Evolutionary conservation across 2,329 filamentous ascomycete species (phyloP), one percentile per base, ranked within the genome.

Genomic region (Penicillium sp.): DNA sequence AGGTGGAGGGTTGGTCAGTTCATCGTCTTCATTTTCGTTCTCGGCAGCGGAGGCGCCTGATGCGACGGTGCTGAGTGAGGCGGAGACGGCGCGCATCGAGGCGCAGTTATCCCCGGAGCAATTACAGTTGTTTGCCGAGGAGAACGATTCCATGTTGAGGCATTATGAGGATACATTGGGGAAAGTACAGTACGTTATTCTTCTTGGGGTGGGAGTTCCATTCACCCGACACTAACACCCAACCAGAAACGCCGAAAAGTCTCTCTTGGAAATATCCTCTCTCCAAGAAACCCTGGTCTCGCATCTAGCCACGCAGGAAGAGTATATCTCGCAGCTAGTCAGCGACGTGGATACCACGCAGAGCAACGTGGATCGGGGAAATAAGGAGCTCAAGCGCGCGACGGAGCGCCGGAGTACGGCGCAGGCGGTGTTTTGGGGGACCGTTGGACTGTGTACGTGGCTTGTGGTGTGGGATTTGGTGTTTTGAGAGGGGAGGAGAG

Each of bases 81-180:
- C 63, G 4, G 75, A 77, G 50, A 67, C 69, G 1, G 71, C 72
- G 17, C 72, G 74, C 6, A 79, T 82, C 43, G 82, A 84, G 70
- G 73, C 86, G 43, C 85, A 88, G 63, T 80, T 97, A 62, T 91
- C 90, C 17, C 83, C 88, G 22, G 92, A 97, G 72, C 94, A 98
- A 76, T 81, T 95, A 54, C 94, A 97, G 75, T 85, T 96, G 73
- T 98, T 99, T 78, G 93, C 94, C 67, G 86, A 92, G 76, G 93
- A 96, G 72, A 97, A 98, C 73, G 88, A 92, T 75, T 88, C 91
- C 64, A 92, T 99, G 88, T 83, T 98, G 68, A 90, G 90, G 75
- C 91, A 96, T 76, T 96, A 96, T 76, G 92, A 97, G 76, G 92
- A 90, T 78, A 92, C 91, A n/a, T 81, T 98, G 73, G 90, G 93